Base-by-base conservation (phyloP, 768 basidiomycete species). In the Cystofilobasidium ferigula region DNA sequence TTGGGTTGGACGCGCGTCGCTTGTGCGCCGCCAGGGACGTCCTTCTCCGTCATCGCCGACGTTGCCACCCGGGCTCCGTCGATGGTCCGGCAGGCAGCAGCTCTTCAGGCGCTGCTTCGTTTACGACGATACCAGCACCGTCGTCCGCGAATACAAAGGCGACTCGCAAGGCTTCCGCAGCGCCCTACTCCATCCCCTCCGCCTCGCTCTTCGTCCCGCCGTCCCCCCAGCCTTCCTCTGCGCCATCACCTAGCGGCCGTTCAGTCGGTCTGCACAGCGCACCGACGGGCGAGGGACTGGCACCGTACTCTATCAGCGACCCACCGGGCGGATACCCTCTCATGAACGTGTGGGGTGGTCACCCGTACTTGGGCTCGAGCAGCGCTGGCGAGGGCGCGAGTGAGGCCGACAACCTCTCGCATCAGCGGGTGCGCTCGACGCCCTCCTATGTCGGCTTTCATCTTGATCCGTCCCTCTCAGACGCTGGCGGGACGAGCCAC, bases 11-110 rank as follows among this genome's bases (percentile, higher is more conserved):
- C 40, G 10, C 20, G 40, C 40, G 40, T 42, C 40, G 10, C 6
- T n/a, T 54, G 30, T 22, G 28, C 51, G 13, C 30, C 51, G 28
- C 26, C n/a, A 54, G 51, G 26, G 51, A 54, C 51, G 51, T 54
- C 51, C 51, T 54, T 28, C 51, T 54, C 18, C 51, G 51, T n/a
- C 51, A 54, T 28, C 51, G 51, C 10, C 51, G 51, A 7, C 51
- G 51, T 14, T 54, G 51, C 51, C 51, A 54, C 51, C 51, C 51
- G 26, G 10, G 14, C 16, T 54, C 51, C 1, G 28, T 54, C 20
- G 51, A 54, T n/a, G 51, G 51, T n/a, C 13, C 51, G 8, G 51
- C 28, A 32, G 18, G 9, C 7, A 28, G 10, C 40, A 42, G 10
- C 40, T 10, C 40, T 42, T 42, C 40, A 16, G 26, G 28, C 28